Base-by-base conservation (phyloP, 176 grass and related monocot species). In the Urochloa ruziziensis region DNA sequence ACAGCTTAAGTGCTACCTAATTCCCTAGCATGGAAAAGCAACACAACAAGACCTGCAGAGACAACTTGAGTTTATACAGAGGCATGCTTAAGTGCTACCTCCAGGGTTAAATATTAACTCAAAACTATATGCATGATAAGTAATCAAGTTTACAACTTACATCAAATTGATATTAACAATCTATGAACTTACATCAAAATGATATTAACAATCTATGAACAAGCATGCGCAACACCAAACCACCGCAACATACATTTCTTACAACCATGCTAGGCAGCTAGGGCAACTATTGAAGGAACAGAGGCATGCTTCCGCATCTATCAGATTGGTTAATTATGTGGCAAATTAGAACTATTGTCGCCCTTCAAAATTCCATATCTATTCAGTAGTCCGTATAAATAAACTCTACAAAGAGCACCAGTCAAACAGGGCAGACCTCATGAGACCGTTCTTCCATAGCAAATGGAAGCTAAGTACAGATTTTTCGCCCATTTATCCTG, bases 401-500 rank as follows among this genome's bases (percentile, higher is more conserved):
- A 85, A 66, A 83, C 56, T 87, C 82, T 90, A 73, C 54, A 83
- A 14, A 36, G 39, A 57, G n/a, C 23, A 46, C 59, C 40, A 69
- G 28, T 75, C 65, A 62, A 88, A 25, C 62, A 73, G 13, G 86
- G 73, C 2, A 7, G 61, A 77, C 44, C 69, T 94, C 86, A 97
- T 34, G 92, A 94, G 23, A 91, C 90, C 0, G 88, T 97, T 92
- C 95, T 94, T 91, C 95, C 95, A 88, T 97, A 94, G 74, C 92
- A 94, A 88, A 97, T 83, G 63, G 90, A 94, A 40, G 95, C 90
- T 80, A 90, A 60, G 84, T 94, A 97, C 52, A 94, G 85, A 85
- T 97, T 94, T 86, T 97, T 97, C 3, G 86, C 73, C 92, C 95
- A 97, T 89, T 97, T 97, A 52, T 94, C 95, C 95, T 97, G 88